Conservation (phyloP, 2,329 filamentous ascomycete genomes). For the Capronia americana region DNA sequence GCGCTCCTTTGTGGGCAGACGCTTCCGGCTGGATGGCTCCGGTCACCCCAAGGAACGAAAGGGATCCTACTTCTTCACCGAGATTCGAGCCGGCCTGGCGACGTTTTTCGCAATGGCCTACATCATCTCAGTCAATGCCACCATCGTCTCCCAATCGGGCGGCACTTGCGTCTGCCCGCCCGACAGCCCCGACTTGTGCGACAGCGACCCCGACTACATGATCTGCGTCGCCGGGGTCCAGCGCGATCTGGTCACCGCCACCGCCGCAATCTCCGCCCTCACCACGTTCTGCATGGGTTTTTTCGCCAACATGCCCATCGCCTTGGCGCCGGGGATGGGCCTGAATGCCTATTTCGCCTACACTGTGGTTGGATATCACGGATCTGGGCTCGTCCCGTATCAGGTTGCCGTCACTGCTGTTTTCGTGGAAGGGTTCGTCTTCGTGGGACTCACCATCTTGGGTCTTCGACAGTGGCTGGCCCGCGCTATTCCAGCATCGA, state of each 20-base stretch:
- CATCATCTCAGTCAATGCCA: slow-evolving; percentile 73
- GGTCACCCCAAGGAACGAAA: slow-evolving; percentile 77
- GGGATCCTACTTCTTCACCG: slow-evolving; percentile 79
- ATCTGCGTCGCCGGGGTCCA: slow-evolving; percentile 64
- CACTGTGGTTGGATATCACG: slow-evolving; percentile 78
- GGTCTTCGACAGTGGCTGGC: slow-evolving; percentile 89
- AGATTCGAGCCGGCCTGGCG: slow-evolving; percentile 80
- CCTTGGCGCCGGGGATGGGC: slow-evolving; percentile 76
- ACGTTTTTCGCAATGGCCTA: slow-evolving; percentile 84
- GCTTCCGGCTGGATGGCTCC: slow-evolving; percentile 81
- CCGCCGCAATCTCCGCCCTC: slow-evolving; percentile 79
- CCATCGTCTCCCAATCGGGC: slow-evolving; percentile 73
- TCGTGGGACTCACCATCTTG: slow-evolving; percentile 77
- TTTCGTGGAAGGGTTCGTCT: slow-evolving; percentile 87
- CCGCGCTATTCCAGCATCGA: slow-evolving; percentile 78
- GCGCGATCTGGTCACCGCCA: slow-evolving; percentile 82
- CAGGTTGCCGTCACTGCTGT: slow-evolving; percentile 80
- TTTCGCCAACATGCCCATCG: slow-evolving; percentile 79
- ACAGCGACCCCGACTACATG: slow-evolving; percentile 54
- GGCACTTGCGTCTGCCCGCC: slow-evolving; percentile 76
- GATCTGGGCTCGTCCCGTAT: slow-evolving; percentile 75
- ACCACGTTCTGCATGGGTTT: slow-evolving; percentile 84
- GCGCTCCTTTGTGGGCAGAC: slow-evolving; percentile 68
- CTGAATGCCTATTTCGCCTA: slow-evolving; percentile 88
- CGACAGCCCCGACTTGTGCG: slow-evolving; percentile 54